A percentile compares a stretch with the other conserved stretches of the same genome.
phyloP scores from a whole-genome alignment of 129 eudicot species.

The Artemisia annua region DNA sequence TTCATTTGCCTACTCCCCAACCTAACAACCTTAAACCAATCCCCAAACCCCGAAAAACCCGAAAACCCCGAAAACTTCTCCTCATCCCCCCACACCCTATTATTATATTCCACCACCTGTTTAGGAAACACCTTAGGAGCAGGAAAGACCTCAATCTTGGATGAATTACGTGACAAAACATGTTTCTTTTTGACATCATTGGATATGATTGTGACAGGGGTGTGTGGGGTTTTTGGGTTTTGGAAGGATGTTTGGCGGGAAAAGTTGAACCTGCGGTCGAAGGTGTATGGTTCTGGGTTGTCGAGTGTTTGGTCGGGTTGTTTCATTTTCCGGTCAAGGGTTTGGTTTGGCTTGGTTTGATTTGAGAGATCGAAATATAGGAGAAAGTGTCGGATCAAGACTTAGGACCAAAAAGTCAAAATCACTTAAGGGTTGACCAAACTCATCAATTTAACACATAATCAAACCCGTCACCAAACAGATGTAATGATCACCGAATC shows the following conservation, averaged over 20 bases:
- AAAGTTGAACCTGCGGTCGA: constrained; percentile 49
- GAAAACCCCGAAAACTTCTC: constrained; percentile 1
- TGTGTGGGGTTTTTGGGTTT: constrained; percentile 39
- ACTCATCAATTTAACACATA: too few relatives aligned
- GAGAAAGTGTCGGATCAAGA: not conserved
- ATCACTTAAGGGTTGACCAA: too few relatives aligned
- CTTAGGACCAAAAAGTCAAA: constrained; percentile 21
- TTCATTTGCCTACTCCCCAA: constrained; percentile 75
- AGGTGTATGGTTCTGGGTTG: constrained; percentile 31
- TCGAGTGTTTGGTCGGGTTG: constrained; percentile 17
- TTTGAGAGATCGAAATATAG: not conserved
- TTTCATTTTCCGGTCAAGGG: too few relatives aligned
- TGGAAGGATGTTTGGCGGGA: constrained; percentile 68
- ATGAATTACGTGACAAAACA: constrained; percentile 48
- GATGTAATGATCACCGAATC: too few relatives aligned
- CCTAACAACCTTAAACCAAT: constrained; percentile 41
- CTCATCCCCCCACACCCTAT: constrained; percentile 35
- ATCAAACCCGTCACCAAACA: too few relatives aligned
- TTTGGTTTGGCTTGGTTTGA: too few relatives aligned
- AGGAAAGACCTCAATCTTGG: constrained; percentile 61
- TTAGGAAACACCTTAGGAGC: constrained; percentile 29
- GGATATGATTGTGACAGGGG: constrained; percentile 42
- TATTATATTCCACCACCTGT: constrained; percentile 24
- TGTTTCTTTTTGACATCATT: constrained; percentile 38
- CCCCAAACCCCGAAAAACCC: too few relatives aligned